Base-by-base conservation (phyloP, 2,329 filamentous ascomycete species). In the Fusarium neocosmosporiellum region DNA sequence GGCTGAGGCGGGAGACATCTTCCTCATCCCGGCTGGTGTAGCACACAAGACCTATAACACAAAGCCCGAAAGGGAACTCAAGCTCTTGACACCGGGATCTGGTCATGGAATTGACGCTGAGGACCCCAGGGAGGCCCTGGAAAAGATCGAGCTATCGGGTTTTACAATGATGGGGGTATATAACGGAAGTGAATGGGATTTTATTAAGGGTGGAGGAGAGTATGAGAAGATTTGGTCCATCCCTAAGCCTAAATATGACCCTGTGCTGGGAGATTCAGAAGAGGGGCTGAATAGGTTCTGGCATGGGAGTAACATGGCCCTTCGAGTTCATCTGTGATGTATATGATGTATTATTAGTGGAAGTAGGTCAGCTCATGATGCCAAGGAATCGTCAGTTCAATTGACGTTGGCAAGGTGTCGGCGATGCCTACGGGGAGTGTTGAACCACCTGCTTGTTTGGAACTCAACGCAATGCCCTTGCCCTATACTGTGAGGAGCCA, bases 11-110 rank as follows among this genome's bases (percentile, higher is more conserved):
- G 89, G 89, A 3, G 89, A 91, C 72, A 87, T 90, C 0, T 90
- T 91, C 69, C 80, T 91, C 18, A 81, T 91, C 3, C 89, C 89
- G 0, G 87, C 88, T 0, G 88, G 88, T 0, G 83, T 87, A 1
- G 83, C 87, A 14, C 88, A 90, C 73, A 90, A 89, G 78, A 88
- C 87, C 0, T 84, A 84, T 69, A 71, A 86, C 34, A 81, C 86
- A 0, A 74, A 60, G 9, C 85, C 86, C 0, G 71, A 71, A 11
- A 79, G 76, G 0, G 75, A 70, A 13, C 73, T 79, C 37, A 63
- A 70, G 50, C 63, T 87, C 27, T 69, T 88, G 60, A 84, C 85
- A 33, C 86, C 87, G 0, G 85, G 86, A 0, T 79, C 83, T 34
- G 83, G 79, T 3, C 81, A 82, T 70, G 78, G 77, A 1, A 81